Conservation (phyloP, 768 basidiomycete genomes). For the Candolleomyces efflorescens region DNA sequence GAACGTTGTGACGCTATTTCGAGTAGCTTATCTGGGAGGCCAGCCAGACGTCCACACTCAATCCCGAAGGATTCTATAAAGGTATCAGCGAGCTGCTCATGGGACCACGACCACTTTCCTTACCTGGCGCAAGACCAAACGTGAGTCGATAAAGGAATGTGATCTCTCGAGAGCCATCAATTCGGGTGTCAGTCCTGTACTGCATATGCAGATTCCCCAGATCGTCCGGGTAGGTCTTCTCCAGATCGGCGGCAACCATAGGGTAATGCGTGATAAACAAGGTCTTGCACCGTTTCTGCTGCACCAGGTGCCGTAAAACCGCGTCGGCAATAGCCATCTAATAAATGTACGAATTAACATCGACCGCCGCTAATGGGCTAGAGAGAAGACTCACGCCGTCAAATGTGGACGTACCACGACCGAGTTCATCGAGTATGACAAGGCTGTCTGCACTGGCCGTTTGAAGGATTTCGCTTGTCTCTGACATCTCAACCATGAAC, state of each 20-base stretch:
- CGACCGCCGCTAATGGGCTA: neutral
- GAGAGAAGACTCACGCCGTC: constrained; percentile 58
- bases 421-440: constrained; percentile 88
- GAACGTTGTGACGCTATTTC: constrained; percentile 54
- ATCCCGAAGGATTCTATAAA: constrained; percentile 77
- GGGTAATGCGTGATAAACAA: constrained; percentile 97
- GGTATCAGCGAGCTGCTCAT: neutral
- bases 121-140: constrained; percentile 63
- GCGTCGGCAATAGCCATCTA: constrained; percentile 88
- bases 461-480: constrained; percentile 86
- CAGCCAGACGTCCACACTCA: constrained; percentile 88
- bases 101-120: constrained; percentile 3
- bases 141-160: constrained; percentile 83
- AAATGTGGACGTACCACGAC: constrained; percentile 87
- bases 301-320: constrained; percentile 67
- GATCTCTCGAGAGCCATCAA: constrained; percentile 74
- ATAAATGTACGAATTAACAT: neutral
- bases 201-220: constrained; percentile 86
- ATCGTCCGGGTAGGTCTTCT: constrained; percentile 51
- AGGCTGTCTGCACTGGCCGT: constrained; percentile 71
- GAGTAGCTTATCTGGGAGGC: constrained; percentile 69
- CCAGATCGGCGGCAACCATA: constrained; percentile 66
- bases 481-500: constrained; percentile 96
- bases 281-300: constrained; percentile 59
- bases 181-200: constrained; percentile 62